These are phyloP conservation scores for Salix koriyanagi DNA, from an alignment of 345 rosid genomes.

Conservation along the genomic window DNA sequence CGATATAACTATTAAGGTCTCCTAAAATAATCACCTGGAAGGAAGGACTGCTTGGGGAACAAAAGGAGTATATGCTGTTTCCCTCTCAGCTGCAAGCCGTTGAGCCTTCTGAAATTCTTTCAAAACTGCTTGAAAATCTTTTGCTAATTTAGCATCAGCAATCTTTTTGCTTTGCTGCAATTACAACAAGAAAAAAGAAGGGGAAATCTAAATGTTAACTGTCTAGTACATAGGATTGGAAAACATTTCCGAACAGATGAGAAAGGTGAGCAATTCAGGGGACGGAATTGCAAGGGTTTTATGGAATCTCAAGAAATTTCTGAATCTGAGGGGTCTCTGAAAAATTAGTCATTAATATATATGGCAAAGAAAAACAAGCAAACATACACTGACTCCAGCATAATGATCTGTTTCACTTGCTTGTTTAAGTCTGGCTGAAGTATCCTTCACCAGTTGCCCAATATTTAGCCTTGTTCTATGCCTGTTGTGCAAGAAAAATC, in stretches of 20 bases:
- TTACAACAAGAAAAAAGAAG: constrained; percentile 4
- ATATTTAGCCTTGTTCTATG: constrained; percentile 81
- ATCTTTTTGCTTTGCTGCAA: constrained; percentile 82
- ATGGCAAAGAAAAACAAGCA: not conserved
- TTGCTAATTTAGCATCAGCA: constrained; percentile 94
- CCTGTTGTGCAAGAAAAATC: constrained; percentile 39
- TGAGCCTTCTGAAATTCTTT: constrained; percentile 98
- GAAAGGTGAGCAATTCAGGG: not conserved
- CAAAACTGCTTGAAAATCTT: constrained; percentile 89
- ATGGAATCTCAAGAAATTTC: not conserved
- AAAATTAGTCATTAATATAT: not conserved
- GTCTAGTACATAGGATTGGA: not conserved
- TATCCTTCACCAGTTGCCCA: constrained; percentile 85
- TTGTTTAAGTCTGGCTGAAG: constrained; percentile 86
- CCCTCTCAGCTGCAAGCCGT: constrained; percentile 94
- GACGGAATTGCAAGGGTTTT: not conserved
- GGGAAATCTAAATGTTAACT: not conserved
- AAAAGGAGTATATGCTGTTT: constrained; percentile 78
- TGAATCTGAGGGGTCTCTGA: not conserved
- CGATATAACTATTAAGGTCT: not conserved
- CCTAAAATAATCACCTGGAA: constrained; percentile 50
- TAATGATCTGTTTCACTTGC: constrained; percentile 85
- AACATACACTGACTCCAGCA: constrained; percentile 56
- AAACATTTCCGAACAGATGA: not conserved
- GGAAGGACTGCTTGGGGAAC: constrained; percentile 61